Conservation (phyloP, 2,329 filamentous ascomycete genomes). For the Phialocephala subalpina region DNA sequence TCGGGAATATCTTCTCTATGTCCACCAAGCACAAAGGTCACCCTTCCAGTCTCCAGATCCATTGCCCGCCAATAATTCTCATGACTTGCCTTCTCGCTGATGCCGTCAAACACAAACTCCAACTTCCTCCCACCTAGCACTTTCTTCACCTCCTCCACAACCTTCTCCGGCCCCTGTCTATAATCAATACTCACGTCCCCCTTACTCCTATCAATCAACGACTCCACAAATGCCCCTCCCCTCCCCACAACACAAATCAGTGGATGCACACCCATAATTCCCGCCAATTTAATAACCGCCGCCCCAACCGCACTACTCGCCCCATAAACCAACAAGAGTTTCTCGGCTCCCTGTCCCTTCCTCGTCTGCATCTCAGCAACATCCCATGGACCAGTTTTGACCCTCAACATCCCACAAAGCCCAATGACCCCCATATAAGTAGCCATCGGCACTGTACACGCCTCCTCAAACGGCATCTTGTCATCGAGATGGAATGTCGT, state of each 20-base stretch:
- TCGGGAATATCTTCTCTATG: neutral
- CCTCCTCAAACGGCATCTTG: slow-evolving; percentile 46
- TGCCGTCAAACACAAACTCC: too few species aligned
- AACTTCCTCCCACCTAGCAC: neutral
- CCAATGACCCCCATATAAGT: too few species aligned
- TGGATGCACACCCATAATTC: slow-evolving; percentile 59
- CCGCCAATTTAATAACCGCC: slow-evolving; percentile 60
- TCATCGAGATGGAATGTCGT: slow-evolving; percentile 54
- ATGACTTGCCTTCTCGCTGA: neutral
- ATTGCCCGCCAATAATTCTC: slow-evolving; percentile 1
- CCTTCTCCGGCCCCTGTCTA: slow-evolving; percentile 51
- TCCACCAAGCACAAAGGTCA: slow-evolving; percentile 10
- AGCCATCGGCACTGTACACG: slow-evolving; percentile 43
- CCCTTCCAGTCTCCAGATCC: neutral
- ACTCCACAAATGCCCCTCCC: slow-evolving; percentile 53
- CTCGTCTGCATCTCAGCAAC: too few species aligned
- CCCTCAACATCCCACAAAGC: too few species aligned
- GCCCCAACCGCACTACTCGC: slow-evolving; percentile 60
- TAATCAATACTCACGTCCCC: slow-evolving; percentile 64
- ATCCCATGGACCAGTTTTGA: too few species aligned
- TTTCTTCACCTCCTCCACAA: slow-evolving; percentile 37
- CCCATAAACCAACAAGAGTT: slow-evolving; percentile 55
- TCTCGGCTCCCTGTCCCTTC: too few species aligned
- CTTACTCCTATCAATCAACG: slow-evolving; percentile 54
- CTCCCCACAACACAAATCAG: slow-evolving; percentile 63